Conservation (phyloP, 305 asterid genomes). For the Ilex paraguariensis region DNA sequence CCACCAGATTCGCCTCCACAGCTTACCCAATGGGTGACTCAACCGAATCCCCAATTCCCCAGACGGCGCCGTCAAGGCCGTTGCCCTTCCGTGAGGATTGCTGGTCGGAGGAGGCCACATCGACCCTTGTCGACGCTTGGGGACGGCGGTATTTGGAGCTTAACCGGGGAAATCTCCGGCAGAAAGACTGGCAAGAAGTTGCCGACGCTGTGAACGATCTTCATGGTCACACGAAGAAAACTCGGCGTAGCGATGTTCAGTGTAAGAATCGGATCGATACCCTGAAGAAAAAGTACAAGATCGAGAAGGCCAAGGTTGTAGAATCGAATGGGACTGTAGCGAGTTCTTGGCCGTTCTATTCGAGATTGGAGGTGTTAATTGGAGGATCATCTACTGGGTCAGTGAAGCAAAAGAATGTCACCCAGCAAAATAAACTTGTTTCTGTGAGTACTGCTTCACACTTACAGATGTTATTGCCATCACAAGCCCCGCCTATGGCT, state of each 20-base stretch:
- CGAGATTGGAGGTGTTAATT: slow-evolving; percentile 23
- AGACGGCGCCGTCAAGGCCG: slow-evolving; percentile 48
- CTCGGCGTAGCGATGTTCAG: slow-evolving; percentile 40
- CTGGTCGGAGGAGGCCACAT: slow-evolving; percentile 87
- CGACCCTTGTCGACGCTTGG: slow-evolving; percentile 87
- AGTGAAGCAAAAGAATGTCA: background rate
- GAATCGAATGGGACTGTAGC: slow-evolving; percentile 31
- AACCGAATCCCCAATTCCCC: slow-evolving; percentile 42
- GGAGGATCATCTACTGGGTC: slow-evolving; percentile 5
- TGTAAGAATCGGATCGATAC: slow-evolving; percentile 48
- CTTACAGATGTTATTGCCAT: too few relatives aligned
- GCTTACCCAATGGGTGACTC: slow-evolving; percentile 56
- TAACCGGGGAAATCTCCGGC: slow-evolving; percentile 86
- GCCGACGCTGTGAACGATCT: slow-evolving; percentile 70
- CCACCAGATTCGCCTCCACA: background rate
- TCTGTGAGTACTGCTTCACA: background rate
- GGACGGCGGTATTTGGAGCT: slow-evolving; percentile 76
- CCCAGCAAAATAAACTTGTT: background rate
- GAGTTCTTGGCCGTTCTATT: slow-evolving; percentile 37
- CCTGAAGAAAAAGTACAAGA: slow-evolving; percentile 40
- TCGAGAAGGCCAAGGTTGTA: slow-evolving; percentile 30
- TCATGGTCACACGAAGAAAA: slow-evolving; percentile 80
- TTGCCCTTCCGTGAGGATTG: slow-evolving; percentile 88
- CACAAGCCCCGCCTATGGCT: background rate
- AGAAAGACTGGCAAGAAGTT: slow-evolving; percentile 93